phyloP scores from a whole-genome alignment of 1,139 yeast species.

The Nakaseomyces uthaithaninus region DNA sequence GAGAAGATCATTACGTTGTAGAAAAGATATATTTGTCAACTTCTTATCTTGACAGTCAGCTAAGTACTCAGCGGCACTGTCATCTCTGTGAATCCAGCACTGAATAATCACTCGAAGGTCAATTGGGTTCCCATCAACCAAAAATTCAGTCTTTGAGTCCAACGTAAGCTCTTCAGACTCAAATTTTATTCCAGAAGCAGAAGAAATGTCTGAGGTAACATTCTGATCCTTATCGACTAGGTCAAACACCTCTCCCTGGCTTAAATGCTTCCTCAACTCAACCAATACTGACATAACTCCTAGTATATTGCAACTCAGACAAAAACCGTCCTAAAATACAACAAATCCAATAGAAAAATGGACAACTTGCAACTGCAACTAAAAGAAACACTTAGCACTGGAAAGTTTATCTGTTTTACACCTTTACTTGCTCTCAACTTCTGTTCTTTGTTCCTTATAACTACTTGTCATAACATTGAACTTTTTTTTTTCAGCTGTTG shows the following conservation, averaged over 20 bases:
- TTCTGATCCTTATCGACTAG: constrained; percentile 22
- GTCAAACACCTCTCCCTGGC: constrained; percentile 14
- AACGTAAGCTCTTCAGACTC: constrained; percentile 28
- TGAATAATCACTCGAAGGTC: constrained; percentile 61
- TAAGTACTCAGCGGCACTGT: constrained; percentile 76
- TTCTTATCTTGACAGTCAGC: constrained; percentile 58
- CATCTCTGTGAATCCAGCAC: constrained; percentile 72
- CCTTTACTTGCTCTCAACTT: too few relatives aligned
- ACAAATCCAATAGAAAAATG: constrained; percentile 16
- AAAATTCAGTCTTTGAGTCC: constrained; percentile 48
- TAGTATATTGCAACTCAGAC: not conserved
- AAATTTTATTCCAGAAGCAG: constrained; percentile 23
- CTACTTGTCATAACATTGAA: too few relatives aligned
- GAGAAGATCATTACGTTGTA: constrained; percentile 77
- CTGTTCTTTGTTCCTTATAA: too few relatives aligned
- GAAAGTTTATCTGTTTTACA: too few relatives aligned
- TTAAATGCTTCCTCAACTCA: constrained; percentile 20
- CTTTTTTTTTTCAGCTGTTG: too few relatives aligned
- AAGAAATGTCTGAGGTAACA: constrained; percentile 27
- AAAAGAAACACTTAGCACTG: too few relatives aligned
- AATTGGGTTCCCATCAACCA: constrained; percentile 44
- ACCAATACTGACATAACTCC: constrained; percentile 13
- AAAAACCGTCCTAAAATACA: not conserved
- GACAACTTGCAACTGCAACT: too few relatives aligned
- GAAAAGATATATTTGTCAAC: constrained; percentile 66